phyloP scores from a whole-genome alignment of 2,329 filamentous ascomycete species.

The Alternaria dauci region DNA sequence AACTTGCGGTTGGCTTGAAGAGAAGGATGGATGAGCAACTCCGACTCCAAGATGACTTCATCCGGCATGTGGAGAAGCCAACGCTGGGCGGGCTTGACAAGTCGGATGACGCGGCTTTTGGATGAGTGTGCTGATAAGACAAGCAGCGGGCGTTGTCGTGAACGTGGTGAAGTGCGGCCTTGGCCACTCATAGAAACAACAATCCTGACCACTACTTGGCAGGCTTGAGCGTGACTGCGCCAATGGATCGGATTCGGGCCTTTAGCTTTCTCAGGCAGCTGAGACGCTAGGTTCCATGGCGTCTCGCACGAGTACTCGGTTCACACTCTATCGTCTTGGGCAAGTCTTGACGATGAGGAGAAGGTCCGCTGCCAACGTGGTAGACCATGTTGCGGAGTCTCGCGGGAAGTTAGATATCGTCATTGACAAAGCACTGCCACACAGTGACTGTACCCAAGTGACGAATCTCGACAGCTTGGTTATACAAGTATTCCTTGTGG shows the following conservation, averaged over 20 bases:
- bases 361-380: constrained; percentile 7
- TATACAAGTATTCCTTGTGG: constrained; percentile 11
- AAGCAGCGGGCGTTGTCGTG: constrained; percentile 28
- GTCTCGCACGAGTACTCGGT: constrained; percentile 26
- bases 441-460: background rate
- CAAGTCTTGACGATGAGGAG: constrained; percentile 25
- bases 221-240: constrained; percentile 43
- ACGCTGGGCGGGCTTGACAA: constrained; percentile 23
- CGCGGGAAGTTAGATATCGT: background rate
- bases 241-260: constrained; percentile 41
- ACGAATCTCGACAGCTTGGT: background rate
- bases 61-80: constrained; percentile 19
- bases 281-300: constrained; percentile 34
- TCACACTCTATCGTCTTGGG: constrained; percentile 30
- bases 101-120: constrained; percentile 45
- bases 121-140: constrained; percentile 31
- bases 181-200: constrained; percentile 43
- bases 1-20: background rate
- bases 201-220: constrained; percentile 45
- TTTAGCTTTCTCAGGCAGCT: constrained; percentile 45
- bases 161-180: constrained; percentile 28
- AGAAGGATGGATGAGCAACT: background rate
- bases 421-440: constrained; percentile 8
- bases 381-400: constrained; percentile 1
- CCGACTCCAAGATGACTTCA: constrained; percentile 5